phyloP scores from a whole-genome alignment of 139 green algal genomes.

The Deuterostichococcus epilithicus region DNA sequence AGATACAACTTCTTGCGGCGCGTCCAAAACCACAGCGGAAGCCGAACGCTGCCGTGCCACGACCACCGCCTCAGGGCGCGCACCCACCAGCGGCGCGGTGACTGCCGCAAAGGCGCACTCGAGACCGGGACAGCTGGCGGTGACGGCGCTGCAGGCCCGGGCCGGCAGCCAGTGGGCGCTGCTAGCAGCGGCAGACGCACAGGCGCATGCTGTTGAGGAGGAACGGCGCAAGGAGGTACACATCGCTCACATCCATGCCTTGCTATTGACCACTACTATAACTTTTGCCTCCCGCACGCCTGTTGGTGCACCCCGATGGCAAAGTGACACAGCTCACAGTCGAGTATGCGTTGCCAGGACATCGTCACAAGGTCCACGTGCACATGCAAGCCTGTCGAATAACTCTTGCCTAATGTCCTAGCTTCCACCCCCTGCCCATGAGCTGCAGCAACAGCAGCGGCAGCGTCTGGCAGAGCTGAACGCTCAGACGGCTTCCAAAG shows the following conservation, averaged over 20 bases:
- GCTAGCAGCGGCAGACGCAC: slow-evolving; percentile 4
- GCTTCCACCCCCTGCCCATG: neutral
- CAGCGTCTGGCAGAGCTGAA: neutral
- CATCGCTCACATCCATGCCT: neutral
- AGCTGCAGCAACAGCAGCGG: neutral
- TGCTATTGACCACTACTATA: neutral
- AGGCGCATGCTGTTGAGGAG: neutral
- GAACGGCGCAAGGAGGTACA: too few relatives aligned
- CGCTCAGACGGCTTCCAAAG: neutral
- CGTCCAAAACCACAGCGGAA: neutral
- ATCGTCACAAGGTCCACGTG: neutral
- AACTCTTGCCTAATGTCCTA: too few relatives aligned
- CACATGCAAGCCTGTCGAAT: too few relatives aligned
- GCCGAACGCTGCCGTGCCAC: neutral
- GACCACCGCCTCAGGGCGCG: neutral
- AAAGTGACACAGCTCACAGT: too few relatives aligned
- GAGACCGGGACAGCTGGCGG: neutral
- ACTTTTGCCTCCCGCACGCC: neutral
- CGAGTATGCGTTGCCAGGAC: neutral
- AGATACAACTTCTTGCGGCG: too few relatives aligned
- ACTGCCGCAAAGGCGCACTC: slow-evolving; percentile 3
- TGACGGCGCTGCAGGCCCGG: neutral
- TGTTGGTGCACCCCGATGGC: neutral
- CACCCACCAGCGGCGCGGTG: neutral
- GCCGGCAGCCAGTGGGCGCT: slow-evolving; percentile 14